Conservation (phyloP, 768 basidiomycete species). For the Panellus pusillus region DNA sequence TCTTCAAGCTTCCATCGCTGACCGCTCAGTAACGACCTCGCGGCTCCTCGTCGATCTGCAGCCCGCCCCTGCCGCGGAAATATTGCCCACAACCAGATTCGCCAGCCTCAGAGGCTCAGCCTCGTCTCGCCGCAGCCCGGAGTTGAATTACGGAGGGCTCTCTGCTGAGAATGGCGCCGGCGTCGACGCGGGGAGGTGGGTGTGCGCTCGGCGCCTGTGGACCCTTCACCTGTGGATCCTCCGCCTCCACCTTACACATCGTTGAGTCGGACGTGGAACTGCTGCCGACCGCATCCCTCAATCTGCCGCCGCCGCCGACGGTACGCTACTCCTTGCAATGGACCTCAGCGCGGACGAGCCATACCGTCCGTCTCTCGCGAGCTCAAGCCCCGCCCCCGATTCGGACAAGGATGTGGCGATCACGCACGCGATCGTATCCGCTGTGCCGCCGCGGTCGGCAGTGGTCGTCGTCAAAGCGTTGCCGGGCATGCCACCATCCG, state of each 20-base stretch:
- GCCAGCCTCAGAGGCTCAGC: slow-evolving; percentile 12
- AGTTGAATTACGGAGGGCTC: not conserved
- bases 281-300: too few relatives aligned
- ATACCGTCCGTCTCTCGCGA: too few relatives aligned
- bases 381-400: slow-evolving; percentile 13
- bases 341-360: slow-evolving; percentile 3
- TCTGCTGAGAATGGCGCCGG: not conserved
- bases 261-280: not conserved
- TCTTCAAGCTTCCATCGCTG: too few relatives aligned
- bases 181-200: not conserved
- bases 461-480: not conserved
- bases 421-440: not conserved
- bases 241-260: slow-evolving; percentile 1
- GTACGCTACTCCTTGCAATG: not conserved
- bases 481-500: not conserved
- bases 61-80: not conserved
- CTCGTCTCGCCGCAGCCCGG: slow-evolving; percentile 9
- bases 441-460: not conserved
- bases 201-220: not conserved
- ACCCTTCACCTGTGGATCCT: not conserved
- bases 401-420: slow-evolving; percentile 1
- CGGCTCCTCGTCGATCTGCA: too few relatives aligned
- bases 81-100: slow-evolving; percentile 13
- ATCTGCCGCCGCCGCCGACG: too few relatives aligned
- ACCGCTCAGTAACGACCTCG: too few relatives aligned